Conservation (phyloP, 257 asterid genomes). For the Solanum chiquidenum region DNA sequence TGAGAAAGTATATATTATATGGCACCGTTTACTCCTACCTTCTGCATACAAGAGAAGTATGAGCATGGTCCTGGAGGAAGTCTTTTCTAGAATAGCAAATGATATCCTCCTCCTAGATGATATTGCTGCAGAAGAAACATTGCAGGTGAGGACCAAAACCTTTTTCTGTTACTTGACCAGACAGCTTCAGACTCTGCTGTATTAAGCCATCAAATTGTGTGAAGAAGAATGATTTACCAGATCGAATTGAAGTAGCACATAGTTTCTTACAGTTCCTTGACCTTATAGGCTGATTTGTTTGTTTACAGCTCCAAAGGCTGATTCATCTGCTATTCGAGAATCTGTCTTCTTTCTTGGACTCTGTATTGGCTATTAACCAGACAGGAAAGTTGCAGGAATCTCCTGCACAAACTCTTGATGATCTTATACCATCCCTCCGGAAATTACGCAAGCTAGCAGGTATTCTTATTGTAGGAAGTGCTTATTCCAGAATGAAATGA, state of each 20-base stretch:
- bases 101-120: constrained; percentile 88
- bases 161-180: neutral
- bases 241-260: neutral
- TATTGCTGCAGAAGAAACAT: constrained; percentile 96
- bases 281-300: neutral
- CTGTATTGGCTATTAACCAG: constrained; percentile 29
- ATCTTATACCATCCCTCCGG: constrained; percentile 46
- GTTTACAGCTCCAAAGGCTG: constrained; percentile 66
- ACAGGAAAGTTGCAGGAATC: constrained; percentile 35
- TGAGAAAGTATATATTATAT: constrained; percentile 91
- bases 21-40: constrained; percentile 82
- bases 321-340: constrained; percentile 79
- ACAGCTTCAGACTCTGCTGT: neutral
- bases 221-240: neutral
- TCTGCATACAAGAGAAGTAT: constrained; percentile 66
- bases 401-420: constrained; percentile 17
- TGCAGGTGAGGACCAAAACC: constrained; percentile 49
- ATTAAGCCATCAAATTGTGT: neutral
- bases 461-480: constrained; percentile 9
- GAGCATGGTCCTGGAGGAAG: constrained; percentile 56
- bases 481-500: neutral
- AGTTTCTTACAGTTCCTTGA: neutral
- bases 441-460: constrained; percentile 75
- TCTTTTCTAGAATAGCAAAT: constrained; percentile 61
- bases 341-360: constrained; percentile 53